Evolutionary conservation across 225 moss, liverwort and hornwort species (phyloP).

Genomic region (Antitrichia curtipendula): DNA sequence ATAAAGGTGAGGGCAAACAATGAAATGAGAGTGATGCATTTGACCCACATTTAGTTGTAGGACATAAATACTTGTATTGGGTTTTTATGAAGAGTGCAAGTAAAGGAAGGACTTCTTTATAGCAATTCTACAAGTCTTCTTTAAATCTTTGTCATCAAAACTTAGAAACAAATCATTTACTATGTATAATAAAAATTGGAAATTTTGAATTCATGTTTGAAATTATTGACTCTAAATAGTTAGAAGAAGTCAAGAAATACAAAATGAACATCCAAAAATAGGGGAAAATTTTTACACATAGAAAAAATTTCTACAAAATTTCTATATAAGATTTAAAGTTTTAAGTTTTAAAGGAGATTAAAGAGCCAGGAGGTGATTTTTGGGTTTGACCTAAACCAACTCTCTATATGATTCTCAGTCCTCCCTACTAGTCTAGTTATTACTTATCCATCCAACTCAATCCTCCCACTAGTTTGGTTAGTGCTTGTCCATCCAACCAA

Average conservation of each 20-base stretch:
- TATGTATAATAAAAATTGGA: background rate
- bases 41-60: background rate
- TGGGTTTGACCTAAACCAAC: background rate
- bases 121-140: background rate
- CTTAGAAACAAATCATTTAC: background rate
- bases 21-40: background rate
- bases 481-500: background rate
- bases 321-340: too few species aligned
- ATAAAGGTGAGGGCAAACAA: background rate
- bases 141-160: too few species aligned
- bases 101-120: background rate
- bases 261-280: background rate
- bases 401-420: background rate
- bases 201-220: background rate
- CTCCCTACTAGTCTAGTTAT: too few species aligned
- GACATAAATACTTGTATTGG: background rate
- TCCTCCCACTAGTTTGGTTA: background rate
- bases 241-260: background rate
- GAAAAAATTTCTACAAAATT: too few species aligned
- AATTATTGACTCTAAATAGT: background rate
- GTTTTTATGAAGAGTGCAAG: background rate
- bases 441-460: too few species aligned
- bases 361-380: background rate
- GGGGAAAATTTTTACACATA: fast-evolving
- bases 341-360: background rate